Percentiles rank a stretch among this genome's conserved stretches.
These are phyloP conservation scores for Nemania serpens DNA, from an alignment of 2,329 filamentous ascomycete species.

Conservation along the genomic window DNA sequence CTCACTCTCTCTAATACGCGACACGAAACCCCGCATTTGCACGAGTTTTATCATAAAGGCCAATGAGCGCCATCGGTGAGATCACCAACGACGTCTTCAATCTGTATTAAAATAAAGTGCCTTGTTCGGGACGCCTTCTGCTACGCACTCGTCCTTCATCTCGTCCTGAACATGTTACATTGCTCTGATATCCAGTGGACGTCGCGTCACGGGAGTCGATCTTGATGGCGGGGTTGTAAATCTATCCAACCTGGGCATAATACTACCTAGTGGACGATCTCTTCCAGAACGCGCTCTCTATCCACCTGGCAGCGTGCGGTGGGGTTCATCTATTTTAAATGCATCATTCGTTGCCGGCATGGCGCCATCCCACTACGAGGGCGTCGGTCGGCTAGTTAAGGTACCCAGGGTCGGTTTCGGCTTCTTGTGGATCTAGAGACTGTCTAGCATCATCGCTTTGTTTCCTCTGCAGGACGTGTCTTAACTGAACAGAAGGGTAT, in stretches of 20 bases:
- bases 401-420: background rate
- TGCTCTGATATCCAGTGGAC: background rate
- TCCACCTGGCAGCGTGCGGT: conserved; percentile 1
- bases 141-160: background rate
- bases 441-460: background rate
- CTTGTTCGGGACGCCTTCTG: background rate
- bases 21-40: background rate
- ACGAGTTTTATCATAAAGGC: background rate
- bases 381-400: background rate
- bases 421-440: background rate
- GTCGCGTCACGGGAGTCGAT: background rate
- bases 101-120: background rate
- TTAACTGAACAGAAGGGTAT: too few relatives aligned
- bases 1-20: too few relatives aligned
- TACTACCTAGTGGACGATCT: conserved; percentile 4
- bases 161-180: background rate
- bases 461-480: background rate
- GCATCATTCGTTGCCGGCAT: conserved; percentile 22
- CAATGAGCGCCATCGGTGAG: background rate
- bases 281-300: conserved; percentile 9
- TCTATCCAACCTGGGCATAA: background rate
- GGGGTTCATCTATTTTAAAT: conserved; percentile 9
- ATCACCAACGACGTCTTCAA: background rate
- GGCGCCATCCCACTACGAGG: conserved; percentile 4
- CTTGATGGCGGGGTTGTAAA: conserved; percentile 4